Evolutionary conservation across 2,329 filamentous ascomycete genomes (phyloP).

Genomic region (Xylariomycetidae sp.): DNA sequence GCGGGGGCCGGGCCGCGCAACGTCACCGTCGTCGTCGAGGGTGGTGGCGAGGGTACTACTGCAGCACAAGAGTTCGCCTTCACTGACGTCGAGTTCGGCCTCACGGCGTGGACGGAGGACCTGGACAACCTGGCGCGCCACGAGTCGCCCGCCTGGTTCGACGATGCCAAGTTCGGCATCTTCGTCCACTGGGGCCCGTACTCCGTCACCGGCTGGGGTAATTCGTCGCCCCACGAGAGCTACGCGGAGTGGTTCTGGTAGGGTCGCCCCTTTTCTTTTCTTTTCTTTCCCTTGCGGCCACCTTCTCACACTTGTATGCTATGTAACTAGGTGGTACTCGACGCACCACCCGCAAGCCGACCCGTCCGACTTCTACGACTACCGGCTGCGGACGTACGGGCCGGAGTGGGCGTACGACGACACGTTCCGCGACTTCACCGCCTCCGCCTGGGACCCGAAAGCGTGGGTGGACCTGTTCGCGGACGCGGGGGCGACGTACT

Average conservation of each 20-base stretch:
- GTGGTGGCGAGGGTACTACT: slow-evolving; percentile 9
- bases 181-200: slow-evolving; percentile 57
- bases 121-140: slow-evolving; percentile 29
- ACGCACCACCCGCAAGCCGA: slow-evolving; percentile 35
- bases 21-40: slow-evolving; percentile 17
- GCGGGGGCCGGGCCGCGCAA: slow-evolving; percentile 16
- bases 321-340: slow-evolving; percentile 20
- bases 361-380: slow-evolving; percentile 38
- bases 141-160: slow-evolving; percentile 37
- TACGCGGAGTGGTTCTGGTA: slow-evolving; percentile 47
- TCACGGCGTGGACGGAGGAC: slow-evolving; percentile 30
- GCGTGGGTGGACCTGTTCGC: slow-evolving; percentile 34
- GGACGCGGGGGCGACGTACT: slow-evolving; percentile 35
- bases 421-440: slow-evolving; percentile 48
- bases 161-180: slow-evolving; percentile 51
- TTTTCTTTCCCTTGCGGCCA: not conserved
- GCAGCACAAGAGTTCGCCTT: slow-evolving; percentile 5
- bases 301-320: not conserved
- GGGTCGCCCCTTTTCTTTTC: slow-evolving; percentile 30
- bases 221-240: slow-evolving; percentile 31
- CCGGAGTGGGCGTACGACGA: slow-evolving; percentile 49
- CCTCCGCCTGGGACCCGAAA: slow-evolving; percentile 41
- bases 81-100: slow-evolving; percentile 22
- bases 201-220: slow-evolving; percentile 50
- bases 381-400: slow-evolving; percentile 46